phyloP scores from a whole-genome alignment of 2,329 filamentous ascomycete species.

The Geosmithia morbida region DNA sequence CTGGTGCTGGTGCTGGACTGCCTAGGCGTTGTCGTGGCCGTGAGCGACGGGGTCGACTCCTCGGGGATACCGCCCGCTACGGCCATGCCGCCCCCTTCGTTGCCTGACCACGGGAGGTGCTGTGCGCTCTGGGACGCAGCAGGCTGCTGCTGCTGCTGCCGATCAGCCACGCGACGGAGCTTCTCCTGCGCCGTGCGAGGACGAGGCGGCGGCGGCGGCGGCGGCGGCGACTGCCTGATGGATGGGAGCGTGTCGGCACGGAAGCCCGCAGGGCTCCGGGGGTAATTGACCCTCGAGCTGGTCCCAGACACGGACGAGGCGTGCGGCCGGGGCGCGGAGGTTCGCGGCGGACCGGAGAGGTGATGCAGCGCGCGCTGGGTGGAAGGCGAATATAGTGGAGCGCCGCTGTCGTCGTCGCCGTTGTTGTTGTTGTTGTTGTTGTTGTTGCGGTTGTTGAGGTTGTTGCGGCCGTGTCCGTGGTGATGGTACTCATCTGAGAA shows the following conservation, averaged over 20 bases:
- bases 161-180: conserved; percentile 19
- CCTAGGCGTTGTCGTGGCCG: conserved; percentile 16
- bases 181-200: conserved; percentile 41
- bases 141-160: conserved; percentile 8
- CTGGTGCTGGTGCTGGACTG: conserved; percentile 36
- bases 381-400: conserved; percentile 24
- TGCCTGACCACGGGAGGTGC: conserved; percentile 14
- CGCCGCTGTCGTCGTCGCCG: not conserved
- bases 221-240: conserved; percentile 10
- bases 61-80: not conserved
- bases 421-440: too few relatives aligned
- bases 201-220: conserved; percentile 16
- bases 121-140: conserved; percentile 35
- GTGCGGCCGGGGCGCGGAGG: conserved; percentile 7
- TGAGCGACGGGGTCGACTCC: not conserved
- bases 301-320: conserved; percentile 8
- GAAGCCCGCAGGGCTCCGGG: conserved; percentile 17
- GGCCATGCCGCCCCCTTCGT: not conserved
- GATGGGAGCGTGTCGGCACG: conserved; percentile 9
- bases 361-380: conserved; percentile 36
- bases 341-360: conserved; percentile 28
- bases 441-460: too few relatives aligned
- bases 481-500: not conserved
- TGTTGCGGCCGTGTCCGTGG: not conserved
- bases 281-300: conserved; percentile 14